Conservation (phyloP, 805 yeast genomes). For the Gaillardinia entomophila region DNA sequence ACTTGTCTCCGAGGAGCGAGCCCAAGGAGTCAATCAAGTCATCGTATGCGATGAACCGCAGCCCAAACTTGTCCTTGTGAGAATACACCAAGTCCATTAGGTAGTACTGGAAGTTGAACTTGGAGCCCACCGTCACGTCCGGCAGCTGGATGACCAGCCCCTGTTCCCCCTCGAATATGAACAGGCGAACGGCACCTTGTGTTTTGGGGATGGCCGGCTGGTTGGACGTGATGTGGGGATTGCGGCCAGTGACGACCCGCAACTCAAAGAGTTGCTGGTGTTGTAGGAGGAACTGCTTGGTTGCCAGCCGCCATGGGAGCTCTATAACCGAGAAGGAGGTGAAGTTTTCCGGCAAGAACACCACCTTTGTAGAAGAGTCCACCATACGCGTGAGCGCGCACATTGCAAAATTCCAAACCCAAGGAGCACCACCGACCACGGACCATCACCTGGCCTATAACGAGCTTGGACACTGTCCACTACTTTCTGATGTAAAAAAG, state of each 20-base stretch:
- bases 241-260: slow-evolving; percentile 30
- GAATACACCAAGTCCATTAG: slow-evolving; percentile 30
- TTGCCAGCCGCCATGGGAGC: neutral
- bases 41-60: slow-evolving; percentile 33
- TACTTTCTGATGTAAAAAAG: too few species aligned
- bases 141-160: slow-evolving; percentile 39
- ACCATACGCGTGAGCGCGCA: too few species aligned
- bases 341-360: neutral
- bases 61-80: slow-evolving; percentile 15
- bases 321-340: neutral
- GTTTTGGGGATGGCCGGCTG: slow-evolving; percentile 16
- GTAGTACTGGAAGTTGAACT: slow-evolving; percentile 35
- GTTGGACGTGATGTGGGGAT: slow-evolving; percentile 23
- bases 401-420: too few species aligned
- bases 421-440: too few species aligned
- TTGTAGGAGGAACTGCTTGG: neutral
- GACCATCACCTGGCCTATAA: too few species aligned
- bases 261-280: slow-evolving; percentile 30
- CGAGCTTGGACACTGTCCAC: too few species aligned
- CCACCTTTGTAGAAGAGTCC: neutral
- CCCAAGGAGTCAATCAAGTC: slow-evolving; percentile 37
- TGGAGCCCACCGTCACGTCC: slow-evolving; percentile 33
- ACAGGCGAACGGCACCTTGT: slow-evolving; percentile 36
- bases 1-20: slow-evolving; percentile 19
- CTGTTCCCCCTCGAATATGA: slow-evolving; percentile 19